A percentile compares a stretch with the other conserved stretches of the same genome.
Conservation (phyloP, 73 alveolate genomes). For the Breviolum minutum region DNA sequence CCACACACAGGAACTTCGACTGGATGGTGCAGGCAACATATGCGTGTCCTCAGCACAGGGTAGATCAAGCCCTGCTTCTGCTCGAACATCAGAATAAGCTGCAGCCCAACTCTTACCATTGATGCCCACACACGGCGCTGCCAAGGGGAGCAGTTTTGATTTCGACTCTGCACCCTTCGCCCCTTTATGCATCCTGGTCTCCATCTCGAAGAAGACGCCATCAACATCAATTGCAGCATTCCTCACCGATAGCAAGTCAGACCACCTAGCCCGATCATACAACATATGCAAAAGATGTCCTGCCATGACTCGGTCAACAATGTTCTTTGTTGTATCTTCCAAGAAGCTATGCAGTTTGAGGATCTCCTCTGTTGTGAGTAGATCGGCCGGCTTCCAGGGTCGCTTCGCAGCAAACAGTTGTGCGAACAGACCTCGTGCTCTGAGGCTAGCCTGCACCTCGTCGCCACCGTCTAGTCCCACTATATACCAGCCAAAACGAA, state of each 20-base stretch:
- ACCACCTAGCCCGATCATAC: neutral
- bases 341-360: neutral
- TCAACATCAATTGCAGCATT: neutral
- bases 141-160: too few relatives aligned
- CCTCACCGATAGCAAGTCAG: neutral
- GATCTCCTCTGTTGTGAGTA: neutral
- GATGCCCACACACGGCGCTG: too few relatives aligned
- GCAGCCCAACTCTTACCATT: neutral
- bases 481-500: neutral
- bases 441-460: neutral
- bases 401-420: neutral
- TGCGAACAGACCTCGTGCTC: neutral
- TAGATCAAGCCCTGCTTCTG: neutral
- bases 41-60: neutral
- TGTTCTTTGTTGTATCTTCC: neutral
- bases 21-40: neutral
- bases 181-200: neutral
- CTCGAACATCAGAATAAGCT: neutral
- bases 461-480: neutral
- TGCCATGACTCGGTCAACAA: neutral
- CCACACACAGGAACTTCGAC: neutral
- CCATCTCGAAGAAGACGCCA: neutral
- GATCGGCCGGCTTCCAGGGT: neutral
- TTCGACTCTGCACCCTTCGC: neutral
- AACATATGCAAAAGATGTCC: neutral